Conservation (phyloP, 495 filamentous ascomycete genomes). For the Parachaetomium inaequale region DNA sequence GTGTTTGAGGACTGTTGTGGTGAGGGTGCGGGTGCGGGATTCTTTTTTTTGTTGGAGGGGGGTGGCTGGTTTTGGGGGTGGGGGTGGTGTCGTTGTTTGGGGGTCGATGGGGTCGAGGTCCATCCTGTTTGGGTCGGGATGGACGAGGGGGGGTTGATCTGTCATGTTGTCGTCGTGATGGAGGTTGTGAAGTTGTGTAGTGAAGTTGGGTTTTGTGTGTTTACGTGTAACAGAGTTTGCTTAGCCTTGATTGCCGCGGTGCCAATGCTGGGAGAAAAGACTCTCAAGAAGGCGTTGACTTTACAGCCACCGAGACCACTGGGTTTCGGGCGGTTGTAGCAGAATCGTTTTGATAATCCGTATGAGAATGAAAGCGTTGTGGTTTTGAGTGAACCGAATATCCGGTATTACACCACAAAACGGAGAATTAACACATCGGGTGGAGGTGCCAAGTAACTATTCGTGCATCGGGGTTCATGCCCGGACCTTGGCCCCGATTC, state of each 20-base stretch:
- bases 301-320: no score
- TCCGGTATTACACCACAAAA: no score
- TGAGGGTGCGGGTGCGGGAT: slow-evolving; percentile 18
- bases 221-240: no score
- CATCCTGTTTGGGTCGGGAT: slow-evolving; percentile 13
- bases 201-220: neutral
- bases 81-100: neutral
- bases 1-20: slow-evolving; percentile 33
- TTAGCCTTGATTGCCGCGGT: no score
- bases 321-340: no score
- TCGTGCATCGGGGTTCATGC: neutral
- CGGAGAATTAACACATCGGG: no score
- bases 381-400: no score
- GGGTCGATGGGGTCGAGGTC: slow-evolving; percentile 16
- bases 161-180: slow-evolving; percentile 1
- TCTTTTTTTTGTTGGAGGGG: neutral
- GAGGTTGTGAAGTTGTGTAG: neutral
- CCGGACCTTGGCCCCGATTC: neutral
- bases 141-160: no score
- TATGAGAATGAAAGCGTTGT: no score
- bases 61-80: slow-evolving; percentile 22
- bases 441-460: neutral
- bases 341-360: no score
- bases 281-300: no score
- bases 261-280: no score